Percentiles rank a stretch among this genome's conserved stretches.
Evolutionary conservation across 768 basidiomycete species (phyloP).

Genomic region (Mycena pura): DNA sequence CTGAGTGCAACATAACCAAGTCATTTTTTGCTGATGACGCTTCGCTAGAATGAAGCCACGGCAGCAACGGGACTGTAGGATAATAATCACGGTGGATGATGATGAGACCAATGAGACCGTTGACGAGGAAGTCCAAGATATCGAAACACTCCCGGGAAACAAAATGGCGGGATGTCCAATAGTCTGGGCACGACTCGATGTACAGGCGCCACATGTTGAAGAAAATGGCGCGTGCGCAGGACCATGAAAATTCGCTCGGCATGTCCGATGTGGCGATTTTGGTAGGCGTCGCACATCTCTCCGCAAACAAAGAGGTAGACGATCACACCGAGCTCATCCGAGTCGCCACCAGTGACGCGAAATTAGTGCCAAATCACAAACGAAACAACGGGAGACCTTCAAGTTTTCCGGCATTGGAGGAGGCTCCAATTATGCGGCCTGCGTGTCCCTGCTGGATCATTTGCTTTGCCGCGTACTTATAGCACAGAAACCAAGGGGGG

Average conservation of each 20-base stretch:
- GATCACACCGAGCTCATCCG: conserved; percentile 33
- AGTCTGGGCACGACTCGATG: conserved; percentile 26
- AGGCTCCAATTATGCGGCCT: conserved; percentile 36
- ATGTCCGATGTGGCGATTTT: conserved; percentile 37
- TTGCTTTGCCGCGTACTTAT: conserved; percentile 32
- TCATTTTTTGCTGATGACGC: too few relatives aligned
- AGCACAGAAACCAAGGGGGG: too few relatives aligned
- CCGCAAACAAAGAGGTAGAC: conserved; percentile 49
- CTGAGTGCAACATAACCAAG: too few relatives aligned
- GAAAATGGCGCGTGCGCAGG: conserved; percentile 39
- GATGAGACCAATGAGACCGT: conserved; percentile 38
- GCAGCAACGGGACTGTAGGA: too few relatives aligned
- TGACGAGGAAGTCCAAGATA: conserved; percentile 37
- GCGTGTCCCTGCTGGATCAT: conserved; percentile 38
- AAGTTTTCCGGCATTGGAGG: conserved; percentile 35
- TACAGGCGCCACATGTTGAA: conserved; percentile 34
- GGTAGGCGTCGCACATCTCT: conserved; percentile 46
- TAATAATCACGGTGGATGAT: too few relatives aligned
- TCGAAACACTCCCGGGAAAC: conserved; percentile 41
- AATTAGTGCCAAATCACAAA: too few relatives aligned
- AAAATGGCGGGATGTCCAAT: conserved; percentile 31
- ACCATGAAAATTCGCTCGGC: conserved; percentile 34
- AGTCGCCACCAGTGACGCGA: too few relatives aligned
- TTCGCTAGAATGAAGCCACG: too few relatives aligned
- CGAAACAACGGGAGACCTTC: too few relatives aligned